Evolutionary conservation across 352 stramenopile genomes (phyloP), one percentile per base, ranked within the genome.

Genomic region (Pythium sp.): DNA sequence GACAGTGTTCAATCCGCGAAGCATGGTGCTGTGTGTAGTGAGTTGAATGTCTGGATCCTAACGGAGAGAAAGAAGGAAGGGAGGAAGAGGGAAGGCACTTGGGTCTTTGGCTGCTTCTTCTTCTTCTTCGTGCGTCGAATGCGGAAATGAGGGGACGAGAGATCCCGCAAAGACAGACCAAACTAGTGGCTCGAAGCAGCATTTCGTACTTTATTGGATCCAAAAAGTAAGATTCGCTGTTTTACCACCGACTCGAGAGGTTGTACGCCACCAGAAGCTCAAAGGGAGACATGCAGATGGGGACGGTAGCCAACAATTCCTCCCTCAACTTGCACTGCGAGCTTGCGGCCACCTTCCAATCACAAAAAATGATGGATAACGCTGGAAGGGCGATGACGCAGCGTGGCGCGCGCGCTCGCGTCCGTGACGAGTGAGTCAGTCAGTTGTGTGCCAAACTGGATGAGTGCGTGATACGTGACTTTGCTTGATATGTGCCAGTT

Each of bases 1-100:
- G 62, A 78, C 64, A 26, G 81, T 69, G 72, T 71, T 56, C 14
- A 76, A 60, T 43, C 59, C 64, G 64, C 72, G 75, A 32, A 84
- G 77, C 74, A 82, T 82, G 24, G 24, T 36, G 43, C 18, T 51
- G 43, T 51, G 43, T 61, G n/a, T 64, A 26, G 43, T 20, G 47
- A 18, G 26, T 30, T 43, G 36, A 43, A 14, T 46, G 38, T 49
- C 43, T 51, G 47, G 61, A 43, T 43, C 34, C 30, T 22, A 26
- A 38, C n/a, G 36, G n/a, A 9, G 41, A 55, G 57, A 32, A 28
- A 34, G 32, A 36, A 51, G 18, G 43, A 51, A 46, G 38, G 43
- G 18, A 3, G 18, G 18, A 51, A 12, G 43, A 18, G 7, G 43
- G 15, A 49, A 24, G 43, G 18, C 43, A 11, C 18, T 6, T 6